Conservation (phyloP, 140 eudicot genomes). For the Senecio squalidus region DNA sequence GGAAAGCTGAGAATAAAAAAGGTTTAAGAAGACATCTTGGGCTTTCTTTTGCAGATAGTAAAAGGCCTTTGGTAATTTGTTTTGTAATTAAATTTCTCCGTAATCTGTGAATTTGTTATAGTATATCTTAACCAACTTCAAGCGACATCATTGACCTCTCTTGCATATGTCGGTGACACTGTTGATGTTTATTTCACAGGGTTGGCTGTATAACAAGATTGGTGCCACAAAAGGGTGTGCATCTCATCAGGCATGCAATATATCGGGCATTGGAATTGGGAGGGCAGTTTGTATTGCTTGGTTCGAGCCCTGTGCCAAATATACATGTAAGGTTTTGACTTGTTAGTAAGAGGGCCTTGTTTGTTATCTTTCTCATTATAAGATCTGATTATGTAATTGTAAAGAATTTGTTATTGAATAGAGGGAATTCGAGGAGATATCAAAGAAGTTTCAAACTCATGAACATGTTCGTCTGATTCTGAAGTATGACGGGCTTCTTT, state of each 20-base stretch:
- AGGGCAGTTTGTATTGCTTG: slow-evolving; percentile 96
- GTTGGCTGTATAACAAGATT: slow-evolving; percentile 95
- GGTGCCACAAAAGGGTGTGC: slow-evolving; percentile 99
- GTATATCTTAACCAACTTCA: too few relatives aligned
- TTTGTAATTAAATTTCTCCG: slow-evolving; percentile 2
- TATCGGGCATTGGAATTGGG: slow-evolving; percentile 81
- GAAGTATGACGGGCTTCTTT: slow-evolving; percentile 86
- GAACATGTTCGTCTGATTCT: slow-evolving; percentile 68
- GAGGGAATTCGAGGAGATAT: slow-evolving; percentile 91
- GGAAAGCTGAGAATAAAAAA: slow-evolving; percentile 70
- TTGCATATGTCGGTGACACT: too few relatives aligned
- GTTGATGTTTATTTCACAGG: slow-evolving; percentile 33
- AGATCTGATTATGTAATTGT: slow-evolving; percentile 11
- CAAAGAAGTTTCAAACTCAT: slow-evolving; percentile 62
- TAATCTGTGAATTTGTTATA: slow-evolving; percentile 1
- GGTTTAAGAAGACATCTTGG: slow-evolving; percentile 68
- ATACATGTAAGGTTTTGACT: slow-evolving; percentile 51
- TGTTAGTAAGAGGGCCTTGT: slow-evolving; percentile 4
- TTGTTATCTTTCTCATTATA: slow-evolving; percentile 9
- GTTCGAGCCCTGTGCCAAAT: slow-evolving; percentile 95
- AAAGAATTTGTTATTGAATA: too few relatives aligned
- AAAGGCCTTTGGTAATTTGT: slow-evolving; percentile 63
- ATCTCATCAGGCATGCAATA: slow-evolving; percentile 91
- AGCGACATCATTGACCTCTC: too few relatives aligned
- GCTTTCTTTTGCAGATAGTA: slow-evolving; percentile 52